Conservation (phyloP, 1,139 yeast species). For the Kluyveromyces marxianus region DNA sequence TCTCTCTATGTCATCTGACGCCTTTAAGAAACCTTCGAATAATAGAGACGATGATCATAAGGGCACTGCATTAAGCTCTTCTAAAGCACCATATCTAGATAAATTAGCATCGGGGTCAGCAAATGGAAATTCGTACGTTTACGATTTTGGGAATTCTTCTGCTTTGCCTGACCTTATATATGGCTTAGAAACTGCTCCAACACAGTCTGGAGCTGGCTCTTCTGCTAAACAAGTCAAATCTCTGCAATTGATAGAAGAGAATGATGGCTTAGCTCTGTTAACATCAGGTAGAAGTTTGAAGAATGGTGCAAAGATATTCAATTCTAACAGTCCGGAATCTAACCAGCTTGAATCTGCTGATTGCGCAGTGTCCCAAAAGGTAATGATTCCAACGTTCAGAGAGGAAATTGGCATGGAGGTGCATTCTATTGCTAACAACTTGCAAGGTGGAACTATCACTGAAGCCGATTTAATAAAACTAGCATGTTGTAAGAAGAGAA, state of each 20-base stretch:
- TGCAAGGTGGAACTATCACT: conserved; percentile 16
- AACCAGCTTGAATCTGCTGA: neutral
- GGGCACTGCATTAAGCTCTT: too few species aligned
- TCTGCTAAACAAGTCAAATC: neutral
- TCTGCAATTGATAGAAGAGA: neutral
- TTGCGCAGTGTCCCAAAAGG: neutral
- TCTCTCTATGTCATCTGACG: neutral
- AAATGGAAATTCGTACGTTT: neutral
- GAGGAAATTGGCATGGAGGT: conserved; percentile 13
- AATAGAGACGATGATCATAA: too few species aligned
- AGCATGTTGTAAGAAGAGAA: conserved; percentile 9
- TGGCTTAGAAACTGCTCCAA: neutral
- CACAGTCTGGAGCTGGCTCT: neutral
- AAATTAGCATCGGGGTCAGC: neutral
- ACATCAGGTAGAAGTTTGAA: neutral
- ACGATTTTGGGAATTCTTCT: conserved; percentile 2
- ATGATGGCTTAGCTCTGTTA: neutral
- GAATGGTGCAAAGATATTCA: neutral
- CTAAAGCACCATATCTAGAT: neutral
- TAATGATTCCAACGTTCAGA: conserved; percentile 21
- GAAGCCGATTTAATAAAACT: conserved; percentile 13
- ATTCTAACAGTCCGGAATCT: neutral
- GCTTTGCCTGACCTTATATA: conserved; percentile 2
- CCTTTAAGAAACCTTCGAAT: too few species aligned
- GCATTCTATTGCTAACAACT: conserved; percentile 15